Conservation (phyloP, 805 yeast genomes). For the Hanseniaspora valbyensis region DNA sequence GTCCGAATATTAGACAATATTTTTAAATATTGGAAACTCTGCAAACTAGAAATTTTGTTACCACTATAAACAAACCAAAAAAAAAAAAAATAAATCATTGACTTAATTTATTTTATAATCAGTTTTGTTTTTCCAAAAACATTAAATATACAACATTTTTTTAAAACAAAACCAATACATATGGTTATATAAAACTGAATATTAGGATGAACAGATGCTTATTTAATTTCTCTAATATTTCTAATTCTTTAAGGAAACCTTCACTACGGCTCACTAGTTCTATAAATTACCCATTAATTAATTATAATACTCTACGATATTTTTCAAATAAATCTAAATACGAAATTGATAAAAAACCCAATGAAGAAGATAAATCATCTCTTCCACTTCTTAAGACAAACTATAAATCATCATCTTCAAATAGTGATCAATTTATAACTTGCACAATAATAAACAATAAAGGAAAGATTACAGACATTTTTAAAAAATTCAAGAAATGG, state of each 20-base stretch:
- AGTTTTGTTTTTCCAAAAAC: too few species aligned
- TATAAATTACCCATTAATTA: background rate
- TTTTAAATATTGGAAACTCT: too few species aligned
- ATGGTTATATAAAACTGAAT: too few species aligned
- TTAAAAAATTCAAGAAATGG: conserved; percentile 69
- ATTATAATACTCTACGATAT: background rate
- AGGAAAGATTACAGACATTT: conserved; percentile 69
- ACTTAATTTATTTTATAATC: too few species aligned
- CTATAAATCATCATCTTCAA: background rate
- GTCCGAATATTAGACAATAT: too few species aligned
- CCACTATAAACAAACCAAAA: too few species aligned
- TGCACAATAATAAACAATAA: conserved; percentile 70
- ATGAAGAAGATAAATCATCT: background rate
- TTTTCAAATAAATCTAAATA: background rate
- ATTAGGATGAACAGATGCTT: too few species aligned
- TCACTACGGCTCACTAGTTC: background rate
- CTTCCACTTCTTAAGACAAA: background rate
- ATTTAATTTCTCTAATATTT: too few species aligned
- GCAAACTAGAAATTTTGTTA: too few species aligned
- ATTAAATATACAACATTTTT: too few species aligned
- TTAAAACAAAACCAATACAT: too few species aligned
- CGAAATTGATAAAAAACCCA: background rate
- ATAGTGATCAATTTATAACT: conserved; percentile 39
- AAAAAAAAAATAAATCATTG: too few species aligned
- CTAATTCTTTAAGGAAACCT: background rate